Evolutionary conservation across 1,139 yeast genomes (phyloP).

Genomic region (Taphrina betulina): DNA sequence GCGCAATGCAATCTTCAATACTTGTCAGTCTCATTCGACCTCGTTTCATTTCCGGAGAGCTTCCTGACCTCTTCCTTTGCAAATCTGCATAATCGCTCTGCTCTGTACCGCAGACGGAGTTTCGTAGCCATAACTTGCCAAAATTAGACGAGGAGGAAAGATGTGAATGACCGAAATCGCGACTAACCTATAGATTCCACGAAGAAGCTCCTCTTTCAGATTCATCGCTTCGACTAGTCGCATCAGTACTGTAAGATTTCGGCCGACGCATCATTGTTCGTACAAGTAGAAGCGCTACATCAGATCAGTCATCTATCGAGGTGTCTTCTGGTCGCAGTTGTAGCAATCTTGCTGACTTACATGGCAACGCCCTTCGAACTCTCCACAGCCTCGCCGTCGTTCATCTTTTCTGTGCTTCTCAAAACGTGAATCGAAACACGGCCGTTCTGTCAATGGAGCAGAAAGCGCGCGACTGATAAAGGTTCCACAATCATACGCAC

Average conservation of each 20-base stretch:
- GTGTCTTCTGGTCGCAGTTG: background rate
- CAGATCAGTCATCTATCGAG: background rate
- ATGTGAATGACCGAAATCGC: too few relatives aligned
- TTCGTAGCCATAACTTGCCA: constrained; percentile 94
- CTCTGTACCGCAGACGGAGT: constrained; percentile 97
- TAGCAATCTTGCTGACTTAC: too few relatives aligned
- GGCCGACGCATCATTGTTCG: background rate
- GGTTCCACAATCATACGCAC: too few relatives aligned
- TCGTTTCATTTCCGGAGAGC: constrained; percentile 7
- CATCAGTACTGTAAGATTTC: background rate
- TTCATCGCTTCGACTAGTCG: constrained; percentile 36
- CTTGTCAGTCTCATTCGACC: background rate
- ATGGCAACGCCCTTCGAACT: constrained; percentile 11
- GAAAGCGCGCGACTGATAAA: too few relatives aligned
- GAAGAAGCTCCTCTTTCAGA: constrained; percentile 46
- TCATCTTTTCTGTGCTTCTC: too few relatives aligned
- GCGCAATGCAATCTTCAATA: constrained; percentile 84
- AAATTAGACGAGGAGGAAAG: too few relatives aligned
- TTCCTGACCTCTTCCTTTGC: constrained; percentile 64
- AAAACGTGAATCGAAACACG: too few relatives aligned
- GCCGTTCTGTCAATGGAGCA: too few relatives aligned
- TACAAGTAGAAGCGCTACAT: constrained; percentile 16
- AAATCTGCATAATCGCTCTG: constrained; percentile 95
- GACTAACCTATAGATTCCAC: constrained; percentile 65
- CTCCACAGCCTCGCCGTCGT: background rate